Percentiles rank a stretch among this genome's conserved stretches.
phyloP scores from a whole-genome alignment of 148 eudicot species.

The Cornus controversa region DNA sequence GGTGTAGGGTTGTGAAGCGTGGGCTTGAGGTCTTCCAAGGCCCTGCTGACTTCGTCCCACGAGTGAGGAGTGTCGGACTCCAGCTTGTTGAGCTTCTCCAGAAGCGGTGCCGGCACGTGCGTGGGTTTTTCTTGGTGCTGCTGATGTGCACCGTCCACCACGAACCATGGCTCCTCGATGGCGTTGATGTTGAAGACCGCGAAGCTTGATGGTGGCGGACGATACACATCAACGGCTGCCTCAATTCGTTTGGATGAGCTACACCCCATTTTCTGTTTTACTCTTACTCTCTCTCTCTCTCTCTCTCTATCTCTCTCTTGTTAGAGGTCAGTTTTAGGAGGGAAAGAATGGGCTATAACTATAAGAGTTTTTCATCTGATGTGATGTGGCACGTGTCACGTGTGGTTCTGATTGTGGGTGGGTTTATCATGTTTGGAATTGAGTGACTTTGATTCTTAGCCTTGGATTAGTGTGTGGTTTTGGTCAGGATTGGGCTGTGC shows the following conservation, averaged over 20 bases:
- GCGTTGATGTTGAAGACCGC: slow-evolving; percentile 74
- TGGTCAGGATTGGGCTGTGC: background rate
- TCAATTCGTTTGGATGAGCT: slow-evolving; percentile 63
- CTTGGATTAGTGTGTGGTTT: background rate
- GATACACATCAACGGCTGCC: slow-evolving; percentile 55
- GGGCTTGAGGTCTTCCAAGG: slow-evolving; percentile 63
- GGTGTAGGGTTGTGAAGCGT: slow-evolving; percentile 19
- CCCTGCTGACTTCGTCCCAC: slow-evolving; percentile 97
- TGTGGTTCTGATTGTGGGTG: background rate
- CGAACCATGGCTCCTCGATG: slow-evolving; percentile 88
- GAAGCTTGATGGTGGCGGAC: slow-evolving; percentile 66
- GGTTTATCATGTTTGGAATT: background rate
- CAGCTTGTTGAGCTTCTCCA: slow-evolving; percentile 66
- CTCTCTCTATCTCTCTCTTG: too few relatives aligned
- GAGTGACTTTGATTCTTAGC: background rate
- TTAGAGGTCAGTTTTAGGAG: background rate
- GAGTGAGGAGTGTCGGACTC: slow-evolving; percentile 73
- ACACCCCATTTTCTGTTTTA: slow-evolving; percentile 70
- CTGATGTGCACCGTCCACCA: slow-evolving; percentile 26
- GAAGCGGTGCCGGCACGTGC: slow-evolving; percentile 54
- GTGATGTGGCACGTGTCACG: background rate
- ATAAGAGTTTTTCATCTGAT: too few relatives aligned
- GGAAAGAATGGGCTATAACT: background rate
- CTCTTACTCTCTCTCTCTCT: slow-evolving; percentile 9
- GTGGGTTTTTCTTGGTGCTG: slow-evolving; percentile 35